These are phyloP conservation scores for Tagetes patula DNA, from an alignment of 129 eudicot species.

Conservation along the genomic window DNA sequence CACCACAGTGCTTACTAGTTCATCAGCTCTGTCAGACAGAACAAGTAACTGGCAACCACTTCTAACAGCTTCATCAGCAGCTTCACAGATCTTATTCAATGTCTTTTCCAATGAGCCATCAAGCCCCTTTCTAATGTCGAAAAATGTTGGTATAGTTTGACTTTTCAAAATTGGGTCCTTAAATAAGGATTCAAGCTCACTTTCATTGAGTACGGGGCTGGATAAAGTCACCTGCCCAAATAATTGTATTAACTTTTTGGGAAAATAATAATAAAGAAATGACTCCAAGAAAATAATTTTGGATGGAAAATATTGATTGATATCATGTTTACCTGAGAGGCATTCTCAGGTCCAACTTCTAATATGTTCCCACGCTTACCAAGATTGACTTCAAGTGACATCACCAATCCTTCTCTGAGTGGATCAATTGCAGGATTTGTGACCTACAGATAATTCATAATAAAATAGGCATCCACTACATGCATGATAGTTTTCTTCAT, in stretches of 20 bases:
- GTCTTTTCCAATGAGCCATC: constrained; percentile 90
- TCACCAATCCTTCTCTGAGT: constrained; percentile 96
- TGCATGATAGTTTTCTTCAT: background rate
- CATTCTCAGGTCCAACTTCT: constrained; percentile 96
- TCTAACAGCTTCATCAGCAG: constrained; percentile 99
- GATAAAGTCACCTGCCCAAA: constrained; percentile 72
- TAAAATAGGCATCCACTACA: constrained; percentile 6
- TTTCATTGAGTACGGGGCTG: constrained; percentile 93
- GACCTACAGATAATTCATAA: constrained; percentile 46
- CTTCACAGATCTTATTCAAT: constrained; percentile 83
- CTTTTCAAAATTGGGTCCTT: constrained; percentile 76
- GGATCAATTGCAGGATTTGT: constrained; percentile 99
- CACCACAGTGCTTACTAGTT: constrained; percentile 52
- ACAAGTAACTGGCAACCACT: constrained; percentile 96
- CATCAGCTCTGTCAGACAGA: constrained; percentile 94
- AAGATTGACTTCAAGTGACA: constrained; percentile 97
- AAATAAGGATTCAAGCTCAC: constrained; percentile 79
- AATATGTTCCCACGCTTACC: constrained; percentile 97
- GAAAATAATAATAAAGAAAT: constrained; percentile 11
- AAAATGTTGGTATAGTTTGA: constrained; percentile 74
- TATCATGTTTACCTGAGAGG: constrained; percentile 73
- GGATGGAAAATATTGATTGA: background rate
- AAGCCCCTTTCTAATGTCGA: constrained; percentile 81
- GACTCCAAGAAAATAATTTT: background rate
- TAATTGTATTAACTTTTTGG: background rate